A percentile compares a stretch with the other conserved stretches of the same genome.
Conservation (phyloP, 2,329 filamentous ascomycete species). For the Aspergillus uvarum region DNA sequence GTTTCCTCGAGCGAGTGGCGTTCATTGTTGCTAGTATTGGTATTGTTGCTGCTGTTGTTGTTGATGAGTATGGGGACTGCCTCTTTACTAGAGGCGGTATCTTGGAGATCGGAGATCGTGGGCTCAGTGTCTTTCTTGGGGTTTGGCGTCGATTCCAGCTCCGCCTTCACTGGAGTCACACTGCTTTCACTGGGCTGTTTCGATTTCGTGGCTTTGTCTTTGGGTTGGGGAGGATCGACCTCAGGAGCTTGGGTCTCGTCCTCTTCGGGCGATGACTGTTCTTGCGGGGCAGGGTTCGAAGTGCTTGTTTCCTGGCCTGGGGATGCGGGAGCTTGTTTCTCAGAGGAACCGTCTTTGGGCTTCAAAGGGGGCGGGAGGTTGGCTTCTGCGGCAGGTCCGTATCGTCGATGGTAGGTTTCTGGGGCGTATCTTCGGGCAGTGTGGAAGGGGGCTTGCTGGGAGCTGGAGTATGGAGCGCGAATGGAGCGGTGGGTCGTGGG, state of each 20-base stretch:
- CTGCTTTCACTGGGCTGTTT: conserved; percentile 16
- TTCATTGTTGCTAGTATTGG: no score
- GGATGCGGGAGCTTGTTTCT: conserved; percentile 15
- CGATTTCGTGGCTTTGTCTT: conserved; percentile 13
- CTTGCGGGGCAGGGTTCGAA: conserved; percentile 12
- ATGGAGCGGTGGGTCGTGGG: conserved; percentile 46
- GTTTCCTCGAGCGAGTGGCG: conserved; percentile 4
- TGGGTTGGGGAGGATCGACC: conserved; percentile 8
- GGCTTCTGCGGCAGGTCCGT: conserved; percentile 47
- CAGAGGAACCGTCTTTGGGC: conserved; percentile 27
- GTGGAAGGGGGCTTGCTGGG: conserved; percentile 36
- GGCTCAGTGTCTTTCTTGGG: not conserved
- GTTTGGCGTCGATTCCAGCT: conserved; percentile 23
- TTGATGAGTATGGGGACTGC: conserved; percentile 1
- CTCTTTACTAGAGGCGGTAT: conserved; percentile 5
- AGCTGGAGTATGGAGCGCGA: conserved; percentile 33
- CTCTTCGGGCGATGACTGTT: conserved; percentile 17
- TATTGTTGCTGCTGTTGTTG: conserved; percentile 7
- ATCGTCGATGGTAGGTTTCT: conserved; percentile 45
- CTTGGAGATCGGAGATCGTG: conserved; percentile 8
- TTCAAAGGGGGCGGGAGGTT: conserved; percentile 40
- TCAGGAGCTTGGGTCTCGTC: conserved; percentile 12
- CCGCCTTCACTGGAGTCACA: conserved; percentile 17
- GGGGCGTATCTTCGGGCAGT: conserved; percentile 37
- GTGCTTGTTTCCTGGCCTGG: conserved; percentile 4